Evolutionary conservation across 805 yeast genomes (phyloP), one percentile per base, ranked within the genome.

Genomic region (Saturnispora gosingensis): DNA sequence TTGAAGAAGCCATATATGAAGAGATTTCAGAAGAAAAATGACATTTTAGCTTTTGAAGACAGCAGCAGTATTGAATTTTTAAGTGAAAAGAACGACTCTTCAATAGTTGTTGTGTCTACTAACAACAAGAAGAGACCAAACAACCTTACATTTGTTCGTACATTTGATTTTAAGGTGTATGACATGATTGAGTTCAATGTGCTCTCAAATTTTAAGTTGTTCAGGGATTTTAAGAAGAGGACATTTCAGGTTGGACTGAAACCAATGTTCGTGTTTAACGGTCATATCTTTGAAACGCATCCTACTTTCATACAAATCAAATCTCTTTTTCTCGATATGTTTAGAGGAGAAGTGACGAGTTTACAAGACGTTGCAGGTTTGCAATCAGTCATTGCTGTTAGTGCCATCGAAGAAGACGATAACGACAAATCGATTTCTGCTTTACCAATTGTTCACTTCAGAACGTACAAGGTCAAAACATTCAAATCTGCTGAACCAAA

Each of bases 231-330:
- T 75, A 82, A 78, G 59, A 83, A 84, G 59, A 65, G 74, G 51
- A 88, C 97, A 1, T 88, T 90, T 69, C 80, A 84, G 43, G 74
- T 91, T 38, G 99, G 99, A 28, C 73, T 91, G 65, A 90, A 88
- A 67, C 99, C 99, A 54, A 81, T 93, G 90, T 85, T 93, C 68
- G 75, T 85, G 3, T 93, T 93, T 74, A 88, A 88, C 66, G 97
- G 99, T 43, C 82, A 93, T 22, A 85, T 85, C 9, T 93, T 93
- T 62, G 98, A 93, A 59, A 74, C 83, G 11, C 88, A 91, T 64
- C 96, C 97, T 28, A 83, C 83, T 25, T 90, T 77, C 70, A 80
- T 76, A 67, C 97, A 90, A 55, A 64, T 89, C 57, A 91, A 91
- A 70, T 88, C 97, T 0, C 73, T 90, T 58, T 89, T 93, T 62